phyloP scores from a whole-genome alignment of 2,329 filamentous ascomycete species.

The Colletotrichum sp. region DNA sequence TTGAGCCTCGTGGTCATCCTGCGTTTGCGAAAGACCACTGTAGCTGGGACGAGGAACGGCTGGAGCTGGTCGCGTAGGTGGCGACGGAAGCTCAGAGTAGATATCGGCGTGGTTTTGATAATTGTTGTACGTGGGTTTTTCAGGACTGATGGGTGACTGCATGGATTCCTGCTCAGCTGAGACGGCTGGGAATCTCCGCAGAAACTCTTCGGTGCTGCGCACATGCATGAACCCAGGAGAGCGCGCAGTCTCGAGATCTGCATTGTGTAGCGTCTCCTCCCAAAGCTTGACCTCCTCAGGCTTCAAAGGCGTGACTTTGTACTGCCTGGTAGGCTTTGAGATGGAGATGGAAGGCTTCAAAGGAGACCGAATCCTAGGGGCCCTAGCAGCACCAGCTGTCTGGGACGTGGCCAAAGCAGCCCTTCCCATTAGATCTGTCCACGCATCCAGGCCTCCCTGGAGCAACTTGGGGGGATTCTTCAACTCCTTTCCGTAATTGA shows the following conservation, averaged over 20 bases:
- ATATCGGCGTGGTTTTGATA: conserved; percentile 35
- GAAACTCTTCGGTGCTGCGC: conserved; percentile 81
- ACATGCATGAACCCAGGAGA: conserved; percentile 57
- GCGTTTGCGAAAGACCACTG: conserved; percentile 64
- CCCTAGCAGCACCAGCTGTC: conserved; percentile 20
- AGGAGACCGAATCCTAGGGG: conserved; percentile 5
- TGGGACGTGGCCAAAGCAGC: conserved; percentile 59
- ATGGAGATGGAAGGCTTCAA: conserved; percentile 15
- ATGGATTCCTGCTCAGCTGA: conserved; percentile 67
- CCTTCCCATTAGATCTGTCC: conserved; percentile 81
- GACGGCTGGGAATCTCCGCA: conserved; percentile 80
- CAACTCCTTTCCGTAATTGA: conserved; percentile 80
- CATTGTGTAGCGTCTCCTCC: conserved; percentile 76
- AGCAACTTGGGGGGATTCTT: conserved; percentile 78
- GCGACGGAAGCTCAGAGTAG: conserved; percentile 54
- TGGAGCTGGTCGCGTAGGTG: conserved; percentile 72
- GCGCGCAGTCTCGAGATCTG: conserved; percentile 57
- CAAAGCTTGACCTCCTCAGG: conserved; percentile 82
- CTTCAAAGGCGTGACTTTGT: conserved; percentile 71
- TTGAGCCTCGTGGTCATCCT: conserved; percentile 14
- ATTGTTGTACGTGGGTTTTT: conserved; percentile 4
- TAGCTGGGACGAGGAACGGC: conserved; percentile 76
- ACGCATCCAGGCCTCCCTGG: conserved; percentile 82
- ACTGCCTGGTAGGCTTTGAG: conserved; percentile 42
- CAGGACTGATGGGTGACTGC: conserved; percentile 42